phyloP scores from a whole-genome alignment of 768 basidiomycete genomes.

The Mycena venus region DNA sequence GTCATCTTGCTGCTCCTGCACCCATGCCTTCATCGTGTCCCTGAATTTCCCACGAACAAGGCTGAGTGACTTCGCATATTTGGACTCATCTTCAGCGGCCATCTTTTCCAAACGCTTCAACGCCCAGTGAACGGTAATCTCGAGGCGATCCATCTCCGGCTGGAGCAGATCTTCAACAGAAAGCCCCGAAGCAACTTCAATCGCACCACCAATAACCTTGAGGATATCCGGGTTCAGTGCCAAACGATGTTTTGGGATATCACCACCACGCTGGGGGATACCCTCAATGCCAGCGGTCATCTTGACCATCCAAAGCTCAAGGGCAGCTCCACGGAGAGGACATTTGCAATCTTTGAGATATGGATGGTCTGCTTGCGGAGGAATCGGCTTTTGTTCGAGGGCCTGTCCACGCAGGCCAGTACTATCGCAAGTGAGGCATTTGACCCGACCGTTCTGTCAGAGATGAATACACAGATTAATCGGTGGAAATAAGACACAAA shows the following conservation, averaged over 20 bases:
- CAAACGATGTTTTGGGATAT: neutral
- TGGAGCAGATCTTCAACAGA: neutral
- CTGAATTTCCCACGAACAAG: neutral
- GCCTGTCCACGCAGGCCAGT: neutral
- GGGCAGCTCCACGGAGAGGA: conserved; percentile 2
- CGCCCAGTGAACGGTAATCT: neutral
- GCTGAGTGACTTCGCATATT: neutral
- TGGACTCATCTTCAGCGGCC: neutral
- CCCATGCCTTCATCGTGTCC: neutral
- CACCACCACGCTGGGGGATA: neutral
- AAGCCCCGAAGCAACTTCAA: neutral
- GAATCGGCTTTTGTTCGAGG: neutral
- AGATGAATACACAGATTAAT: too few species aligned
- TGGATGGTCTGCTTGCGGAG: neutral
- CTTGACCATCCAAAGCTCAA: conserved; percentile 10
- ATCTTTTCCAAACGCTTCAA: neutral
- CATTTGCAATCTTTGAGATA: conserved; percentile 2
- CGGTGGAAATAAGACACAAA: too few species aligned
- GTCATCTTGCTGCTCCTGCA: neutral
- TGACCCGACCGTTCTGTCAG: neutral
- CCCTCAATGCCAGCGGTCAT: neutral
- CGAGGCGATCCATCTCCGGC: neutral
- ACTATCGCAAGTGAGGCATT: neutral
- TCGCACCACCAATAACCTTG: neutral
- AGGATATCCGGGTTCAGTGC: neutral